Base-by-base conservation (phyloP, 345 rosid species). In the Moringa oleifera region DNA sequence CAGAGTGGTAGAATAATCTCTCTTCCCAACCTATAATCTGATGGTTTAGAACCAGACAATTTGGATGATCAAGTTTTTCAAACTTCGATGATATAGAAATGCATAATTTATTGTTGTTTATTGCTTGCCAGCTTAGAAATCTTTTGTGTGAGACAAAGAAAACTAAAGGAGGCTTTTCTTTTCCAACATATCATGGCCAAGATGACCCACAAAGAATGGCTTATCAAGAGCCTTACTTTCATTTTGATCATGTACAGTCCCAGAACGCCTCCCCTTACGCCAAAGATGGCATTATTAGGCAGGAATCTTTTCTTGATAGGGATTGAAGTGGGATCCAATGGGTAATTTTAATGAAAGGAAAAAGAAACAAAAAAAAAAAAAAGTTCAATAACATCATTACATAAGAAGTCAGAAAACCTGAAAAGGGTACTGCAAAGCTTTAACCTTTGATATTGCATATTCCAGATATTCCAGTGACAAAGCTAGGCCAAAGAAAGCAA, bases 241-340 rank as follows among this genome's bases (percentile, higher is more conserved):
- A 53, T 36, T 25, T 55, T 53, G 57, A 63, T 54, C 60, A 52
- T 22, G 64, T 61, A 0, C 28, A 45, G 57, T 50, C 68, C 70
- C 74, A 58, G 70, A 23, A 13, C 31, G 20, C 41, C 25, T 0
- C 22, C 59, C 36, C 47, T 20, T 15, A 45, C 62, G 62, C 68
- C 21, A 53, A 64, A 62, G 67, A 60, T 75, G 75, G 55, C 76
- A 62, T 57, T 71, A 68, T 71, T 54, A 61, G 70, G 68, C 20
- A 47, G 62, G 62, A 77, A 65, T 55, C 64, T 67, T 73, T 69
- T 68, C 61, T 64, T 53, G 49, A 86, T 62, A 79, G 83, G 20
- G 93, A 81, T 73, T 41, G 76, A 58, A 71, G 60, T 77, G 87
- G 89, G 73, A 86, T 81, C 91, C 89, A 49, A 74, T 53, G 59